A percentile compares a stretch with the other conserved stretches of the same genome.
Conservation (phyloP, 495 filamentous ascomycete species). For the Aspergillus affinis region DNA sequence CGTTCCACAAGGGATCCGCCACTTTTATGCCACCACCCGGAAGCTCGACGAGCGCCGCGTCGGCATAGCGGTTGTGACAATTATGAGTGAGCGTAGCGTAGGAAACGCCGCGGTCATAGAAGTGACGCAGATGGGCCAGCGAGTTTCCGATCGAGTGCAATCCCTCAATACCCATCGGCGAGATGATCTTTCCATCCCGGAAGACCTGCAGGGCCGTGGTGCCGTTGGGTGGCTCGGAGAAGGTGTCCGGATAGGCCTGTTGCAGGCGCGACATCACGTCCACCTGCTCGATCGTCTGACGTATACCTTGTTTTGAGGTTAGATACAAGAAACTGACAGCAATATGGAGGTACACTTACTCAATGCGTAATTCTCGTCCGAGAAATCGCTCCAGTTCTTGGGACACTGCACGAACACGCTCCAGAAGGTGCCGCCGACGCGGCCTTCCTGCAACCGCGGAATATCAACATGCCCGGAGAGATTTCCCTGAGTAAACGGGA, state of each 20-base stretch:
- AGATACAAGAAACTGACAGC: not conserved
- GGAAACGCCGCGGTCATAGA: slow-evolving; percentile 76
- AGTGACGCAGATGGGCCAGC: slow-evolving; percentile 70
- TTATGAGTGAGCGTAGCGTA: slow-evolving; percentile 92
- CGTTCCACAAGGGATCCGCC: slow-evolving; percentile 53
- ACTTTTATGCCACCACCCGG: slow-evolving; percentile 44
- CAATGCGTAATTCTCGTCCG: slow-evolving; percentile 65
- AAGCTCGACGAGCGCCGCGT: slow-evolving; percentile 66
- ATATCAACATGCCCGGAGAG: slow-evolving; percentile 77
- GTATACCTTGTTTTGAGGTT: slow-evolving; percentile 51
- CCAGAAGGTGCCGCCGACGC: slow-evolving; percentile 78
- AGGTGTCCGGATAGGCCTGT: slow-evolving; percentile 64
- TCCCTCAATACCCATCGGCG: slow-evolving; percentile 83
- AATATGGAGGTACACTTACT: slow-evolving; percentile 30
- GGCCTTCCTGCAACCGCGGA: slow-evolving; percentile 54
- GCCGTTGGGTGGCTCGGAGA: slow-evolving; percentile 58
- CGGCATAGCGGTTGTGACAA: slow-evolving; percentile 88
- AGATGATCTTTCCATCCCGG: slow-evolving; percentile 58
- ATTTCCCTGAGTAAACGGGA: slow-evolving; percentile 64
- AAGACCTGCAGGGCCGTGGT: slow-evolving; percentile 60
- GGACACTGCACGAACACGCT: slow-evolving; percentile 83
- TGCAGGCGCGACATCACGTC: slow-evolving; percentile 75
- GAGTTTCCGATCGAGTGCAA: slow-evolving; percentile 95
- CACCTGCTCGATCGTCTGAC: slow-evolving; percentile 76
- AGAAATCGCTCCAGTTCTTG: slow-evolving; percentile 65